A percentile compares a stretch with the other conserved stretches of the same genome.
Conservation (phyloP, 2,329 filamentous ascomycete genomes). For the Trichoderma atroviride region DNA sequence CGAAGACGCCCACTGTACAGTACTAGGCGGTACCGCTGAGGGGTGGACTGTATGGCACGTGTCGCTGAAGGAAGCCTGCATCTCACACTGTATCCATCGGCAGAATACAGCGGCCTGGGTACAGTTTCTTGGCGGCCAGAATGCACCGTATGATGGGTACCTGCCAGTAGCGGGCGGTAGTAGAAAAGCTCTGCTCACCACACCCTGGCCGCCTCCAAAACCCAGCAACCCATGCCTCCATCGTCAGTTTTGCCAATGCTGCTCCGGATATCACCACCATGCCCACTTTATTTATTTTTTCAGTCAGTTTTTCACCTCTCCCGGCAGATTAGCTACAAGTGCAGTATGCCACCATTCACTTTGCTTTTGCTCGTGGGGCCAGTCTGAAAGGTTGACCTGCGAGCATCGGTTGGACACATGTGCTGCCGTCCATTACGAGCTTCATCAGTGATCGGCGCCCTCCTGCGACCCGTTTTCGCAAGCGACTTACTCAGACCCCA, state of each 20-base stretch:
- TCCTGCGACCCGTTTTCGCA: neutral
- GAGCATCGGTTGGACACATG: slow-evolving; percentile 5
- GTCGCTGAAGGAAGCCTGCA: neutral
- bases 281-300: neutral
- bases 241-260: neutral
- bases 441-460: slow-evolving; percentile 6
- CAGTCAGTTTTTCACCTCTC: neutral
- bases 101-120: neutral
- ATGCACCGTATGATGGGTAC: neutral
- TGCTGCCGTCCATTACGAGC: slow-evolving; percentile 13
- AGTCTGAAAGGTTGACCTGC: neutral
- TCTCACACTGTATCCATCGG: neutral
- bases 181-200: neutral
- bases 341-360: neutral
- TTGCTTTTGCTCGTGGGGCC: neutral
- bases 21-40: neutral
- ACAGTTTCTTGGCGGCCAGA: neutral
- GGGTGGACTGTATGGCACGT: neutral
- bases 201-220: slow-evolving; percentile 3
- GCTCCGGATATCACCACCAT: neutral
- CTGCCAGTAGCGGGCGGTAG: neutral
- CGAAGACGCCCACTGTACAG: slow-evolving; percentile 4
- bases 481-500: neutral
- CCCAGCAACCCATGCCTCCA: slow-evolving; percentile 1
- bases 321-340: neutral